Percentiles rank a stretch among this genome's conserved stretches.
phyloP scores from a whole-genome alignment of 2,329 filamentous ascomycete species.

The Dactylellina leptospora region DNA sequence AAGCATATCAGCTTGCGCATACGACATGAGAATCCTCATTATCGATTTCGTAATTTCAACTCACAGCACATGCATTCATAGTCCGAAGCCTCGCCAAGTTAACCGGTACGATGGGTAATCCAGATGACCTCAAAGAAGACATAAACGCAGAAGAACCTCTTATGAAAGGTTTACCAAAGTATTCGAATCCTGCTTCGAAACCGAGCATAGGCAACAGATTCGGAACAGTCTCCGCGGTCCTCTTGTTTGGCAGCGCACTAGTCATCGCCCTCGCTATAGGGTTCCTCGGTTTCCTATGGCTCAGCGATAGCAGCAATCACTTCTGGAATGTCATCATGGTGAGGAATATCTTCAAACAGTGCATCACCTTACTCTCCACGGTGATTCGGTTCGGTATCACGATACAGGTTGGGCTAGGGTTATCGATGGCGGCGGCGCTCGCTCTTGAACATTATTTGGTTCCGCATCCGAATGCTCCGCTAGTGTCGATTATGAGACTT shows the following conservation, averaged over 20 bases:
- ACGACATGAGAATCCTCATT: too few species aligned
- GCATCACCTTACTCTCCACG: slow-evolving; percentile 2
- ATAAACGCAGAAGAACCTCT: too few species aligned
- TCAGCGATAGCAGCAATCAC: background rate
- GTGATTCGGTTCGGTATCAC: slow-evolving; percentile 6
- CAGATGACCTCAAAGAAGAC: too few species aligned
- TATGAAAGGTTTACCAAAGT: too few species aligned
- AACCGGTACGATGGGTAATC: too few species aligned
- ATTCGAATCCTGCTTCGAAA: too few species aligned
- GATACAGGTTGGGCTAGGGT: background rate
- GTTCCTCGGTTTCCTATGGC: slow-evolving; percentile 4
- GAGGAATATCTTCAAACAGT: background rate
- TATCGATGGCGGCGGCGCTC: slow-evolving; percentile 9
- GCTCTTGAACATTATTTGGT: background rate
- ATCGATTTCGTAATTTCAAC: too few species aligned
- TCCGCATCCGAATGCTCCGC: background rate
- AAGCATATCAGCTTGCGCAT: too few species aligned
- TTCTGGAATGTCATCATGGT: background rate
- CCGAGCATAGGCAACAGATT: background rate
- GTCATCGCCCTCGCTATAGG: background rate
- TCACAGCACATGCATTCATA: too few species aligned
- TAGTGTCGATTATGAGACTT: background rate
- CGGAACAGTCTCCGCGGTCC: background rate
- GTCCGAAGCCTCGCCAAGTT: too few species aligned
- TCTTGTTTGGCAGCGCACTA: background rate